Evolutionary conservation across 495 filamentous ascomycete genomes (phyloP), one percentile per base, ranked within the genome.

Genomic region (Rusavskia elegans): DNA sequence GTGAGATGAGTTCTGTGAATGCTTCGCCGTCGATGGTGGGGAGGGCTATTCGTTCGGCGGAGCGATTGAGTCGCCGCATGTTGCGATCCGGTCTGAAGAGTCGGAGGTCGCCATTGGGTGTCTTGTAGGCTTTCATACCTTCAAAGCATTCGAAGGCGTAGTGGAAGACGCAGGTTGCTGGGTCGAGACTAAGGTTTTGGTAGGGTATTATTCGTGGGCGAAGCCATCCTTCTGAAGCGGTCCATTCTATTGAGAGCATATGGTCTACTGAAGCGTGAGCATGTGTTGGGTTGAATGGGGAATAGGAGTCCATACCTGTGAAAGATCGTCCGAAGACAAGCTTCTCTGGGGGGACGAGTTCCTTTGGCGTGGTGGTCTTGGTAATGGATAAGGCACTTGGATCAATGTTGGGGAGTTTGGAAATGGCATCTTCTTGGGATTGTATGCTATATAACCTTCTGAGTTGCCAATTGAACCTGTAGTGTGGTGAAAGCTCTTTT

Each of bases 61-160:
- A 94, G 63, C 82, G 84, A 69, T 95, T 96, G 65, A 98, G 68
- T 42, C 92, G 84, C 52, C 73, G 78, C 92, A 96, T 96, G 71
- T 98, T 98, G 73, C 82, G 88, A 67, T 92, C 82, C 0, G 92
- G 92, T n/a, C 92, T 80, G 77, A 98, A 98, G 20, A 98, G 69
- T 17, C 88, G 81, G 53, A 90, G 78, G 42, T 80, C 61, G 48
- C 86, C 87, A 14, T 75, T 66, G 46, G 66, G 72, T 68, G 92
- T 85, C 63, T 84, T 87, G 74, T 97, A 97, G 35, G 93, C 93
- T 70, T 98, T 98, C 89, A 97, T 93, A 55, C 92, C 92, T 68
- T 98, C 92, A 69, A 98, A 98, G 65, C 82, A 87, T 65, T 89
- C 85, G 62, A 97, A 97, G 38, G 85, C 92, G 67, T 98, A 98